phyloP scores from a whole-genome alignment of 2,329 filamentous ascomycete species.

The Penicillium crustosum region DNA sequence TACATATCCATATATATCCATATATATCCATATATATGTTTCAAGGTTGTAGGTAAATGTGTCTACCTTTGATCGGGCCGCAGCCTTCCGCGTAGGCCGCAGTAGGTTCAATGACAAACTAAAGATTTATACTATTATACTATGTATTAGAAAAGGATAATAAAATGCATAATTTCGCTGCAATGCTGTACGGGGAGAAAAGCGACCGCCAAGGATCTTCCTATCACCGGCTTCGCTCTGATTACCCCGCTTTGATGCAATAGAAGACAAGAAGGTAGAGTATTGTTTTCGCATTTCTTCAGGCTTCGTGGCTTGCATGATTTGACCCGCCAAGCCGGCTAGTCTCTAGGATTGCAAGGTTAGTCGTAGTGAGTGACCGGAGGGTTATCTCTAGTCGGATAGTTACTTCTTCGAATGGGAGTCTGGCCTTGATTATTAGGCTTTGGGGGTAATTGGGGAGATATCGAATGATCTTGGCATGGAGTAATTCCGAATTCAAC shows the following conservation, averaged over 20 bases:
- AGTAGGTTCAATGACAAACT: neutral
- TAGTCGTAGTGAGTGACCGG: neutral
- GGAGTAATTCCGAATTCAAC: neutral
- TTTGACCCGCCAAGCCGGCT: neutral
- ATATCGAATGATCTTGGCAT: neutral
- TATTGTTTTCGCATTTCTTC: neutral
- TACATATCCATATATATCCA: neutral
- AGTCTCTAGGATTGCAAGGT: neutral
- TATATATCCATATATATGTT: neutral
- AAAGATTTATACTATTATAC: too few relatives aligned
- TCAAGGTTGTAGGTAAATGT: neutral
- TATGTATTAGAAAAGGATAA: neutral
- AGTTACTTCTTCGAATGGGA: neutral
- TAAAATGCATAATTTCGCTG: neutral
- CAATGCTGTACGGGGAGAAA: neutral
- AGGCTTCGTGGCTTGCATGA: neutral
- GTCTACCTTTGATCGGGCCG: neutral
- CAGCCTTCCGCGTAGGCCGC: neutral
- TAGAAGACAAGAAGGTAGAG: neutral
- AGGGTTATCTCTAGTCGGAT: neutral
- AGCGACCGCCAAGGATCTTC: neutral
- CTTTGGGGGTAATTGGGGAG: neutral
- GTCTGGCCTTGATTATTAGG: neutral
- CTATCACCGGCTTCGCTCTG: neutral
- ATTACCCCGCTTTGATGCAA: conserved; percentile 2